These are phyloP conservation scores for Oehlia diaphana DNA, from an alignment of 192 early-diverging fungal genomes.

Conservation along the genomic window DNA sequence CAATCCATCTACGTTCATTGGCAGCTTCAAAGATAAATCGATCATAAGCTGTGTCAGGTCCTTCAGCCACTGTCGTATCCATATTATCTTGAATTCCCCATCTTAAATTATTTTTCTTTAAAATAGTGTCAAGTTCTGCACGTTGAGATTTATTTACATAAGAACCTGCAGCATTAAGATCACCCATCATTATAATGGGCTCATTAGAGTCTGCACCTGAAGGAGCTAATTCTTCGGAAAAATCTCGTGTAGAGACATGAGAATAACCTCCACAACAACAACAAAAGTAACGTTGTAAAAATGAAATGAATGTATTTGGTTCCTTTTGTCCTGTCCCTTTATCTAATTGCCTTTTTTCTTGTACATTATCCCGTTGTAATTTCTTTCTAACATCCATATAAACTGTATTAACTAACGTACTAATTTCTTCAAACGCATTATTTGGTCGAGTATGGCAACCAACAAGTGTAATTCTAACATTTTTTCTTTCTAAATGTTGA, in stretches of 20 bases:
- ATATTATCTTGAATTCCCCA: constrained; percentile 26
- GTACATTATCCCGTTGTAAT: background rate
- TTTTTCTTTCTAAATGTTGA: constrained; percentile 10
- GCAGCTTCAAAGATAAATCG: constrained; percentile 26
- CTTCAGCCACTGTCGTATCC: constrained; percentile 22
- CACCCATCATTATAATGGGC: constrained; percentile 30
- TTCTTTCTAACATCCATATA: constrained; percentile 19
- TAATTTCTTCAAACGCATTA: constrained; percentile 25
- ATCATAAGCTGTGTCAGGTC: constrained; percentile 21
- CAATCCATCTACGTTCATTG: constrained; percentile 23
- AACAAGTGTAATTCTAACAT: constrained; percentile 23
- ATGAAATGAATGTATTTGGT: background rate
- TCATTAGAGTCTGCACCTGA: background rate
- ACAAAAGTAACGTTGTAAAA: background rate
- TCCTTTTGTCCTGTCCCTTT: background rate
- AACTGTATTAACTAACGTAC: constrained; percentile 14
- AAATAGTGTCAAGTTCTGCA: background rate
- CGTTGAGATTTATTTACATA: constrained; percentile 27
- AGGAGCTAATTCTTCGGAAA: background rate
- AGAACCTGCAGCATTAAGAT: constrained; percentile 31
- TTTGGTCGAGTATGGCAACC: constrained; percentile 31
- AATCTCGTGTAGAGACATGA: background rate
- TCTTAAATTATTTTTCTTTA: background rate
- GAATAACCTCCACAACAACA: background rate
- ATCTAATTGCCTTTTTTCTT: background rate